A percentile compares a stretch with the other conserved stretches of the same genome.
Conservation (phyloP, 2,329 filamentous ascomycete genomes). For the Talaromyces piceae region DNA sequence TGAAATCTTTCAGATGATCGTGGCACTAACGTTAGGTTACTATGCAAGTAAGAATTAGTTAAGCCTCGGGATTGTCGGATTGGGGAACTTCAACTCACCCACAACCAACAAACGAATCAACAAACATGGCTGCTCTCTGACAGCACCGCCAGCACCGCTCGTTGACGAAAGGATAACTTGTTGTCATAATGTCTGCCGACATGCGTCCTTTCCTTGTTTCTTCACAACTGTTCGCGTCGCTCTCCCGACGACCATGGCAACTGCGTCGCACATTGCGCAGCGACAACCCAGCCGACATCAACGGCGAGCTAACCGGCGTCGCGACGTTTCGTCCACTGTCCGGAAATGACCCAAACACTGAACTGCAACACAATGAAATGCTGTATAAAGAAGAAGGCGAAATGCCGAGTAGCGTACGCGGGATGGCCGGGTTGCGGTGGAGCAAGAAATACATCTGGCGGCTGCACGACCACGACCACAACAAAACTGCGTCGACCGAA, state of each 20-base stretch:
- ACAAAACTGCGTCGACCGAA: background rate
- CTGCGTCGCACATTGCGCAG: slow-evolving; percentile 25
- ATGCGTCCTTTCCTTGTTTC: slow-evolving; percentile 5
- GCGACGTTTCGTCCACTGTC: slow-evolving; percentile 29
- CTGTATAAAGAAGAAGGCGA: slow-evolving; percentile 39
- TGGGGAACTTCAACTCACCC: too few species aligned
- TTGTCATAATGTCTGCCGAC: background rate
- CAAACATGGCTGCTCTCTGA: too few species aligned
- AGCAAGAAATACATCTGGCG: slow-evolving; percentile 42
- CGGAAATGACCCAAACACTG: background rate
- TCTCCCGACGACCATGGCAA: slow-evolving; percentile 8
- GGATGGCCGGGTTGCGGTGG: slow-evolving; percentile 24
- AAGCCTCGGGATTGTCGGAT: too few species aligned
- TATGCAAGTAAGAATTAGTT: too few species aligned
- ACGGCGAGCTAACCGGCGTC: slow-evolving; percentile 34
- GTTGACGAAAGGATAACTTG: background rate
- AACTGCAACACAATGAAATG: slow-evolving; percentile 19
- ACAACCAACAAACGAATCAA: too few species aligned
- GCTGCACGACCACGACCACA: slow-evolving; percentile 12
- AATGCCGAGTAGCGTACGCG: slow-evolving; percentile 23
- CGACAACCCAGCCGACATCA: slow-evolving; percentile 34
- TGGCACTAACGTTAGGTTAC: too few species aligned
- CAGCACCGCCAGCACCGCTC: too few species aligned
- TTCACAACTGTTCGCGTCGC: slow-evolving; percentile 6
- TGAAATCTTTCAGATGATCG: too few species aligned